Conservation (phyloP, 371 early-diverging fungal species). For the Neoconidiobolus thromboides region DNA sequence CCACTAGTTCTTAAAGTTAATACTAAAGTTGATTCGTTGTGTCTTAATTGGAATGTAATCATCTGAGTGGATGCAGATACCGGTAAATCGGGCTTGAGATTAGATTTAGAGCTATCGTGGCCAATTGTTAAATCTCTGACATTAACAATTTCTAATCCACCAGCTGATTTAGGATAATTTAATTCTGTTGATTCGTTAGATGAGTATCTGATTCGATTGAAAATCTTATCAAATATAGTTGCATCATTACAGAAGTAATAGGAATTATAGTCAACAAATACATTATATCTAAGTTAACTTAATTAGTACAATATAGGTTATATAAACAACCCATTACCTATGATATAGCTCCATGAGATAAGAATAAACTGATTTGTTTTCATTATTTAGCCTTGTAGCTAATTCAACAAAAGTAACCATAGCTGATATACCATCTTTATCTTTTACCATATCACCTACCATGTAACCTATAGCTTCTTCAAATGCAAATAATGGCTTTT, state of each 20-base stretch:
- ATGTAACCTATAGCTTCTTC: conserved; percentile 92
- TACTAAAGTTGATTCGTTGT: conserved; percentile 15
- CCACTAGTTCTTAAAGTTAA: conserved; percentile 61
- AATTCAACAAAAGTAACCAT: conserved; percentile 66
- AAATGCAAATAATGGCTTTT: conserved; percentile 59
- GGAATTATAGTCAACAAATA: conserved; percentile 64
- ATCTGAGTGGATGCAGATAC: conserved; percentile 68
- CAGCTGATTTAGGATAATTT: conserved; percentile 52
- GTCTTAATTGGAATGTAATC: conserved; percentile 61
- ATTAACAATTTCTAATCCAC: conserved; percentile 36
- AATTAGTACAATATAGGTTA: background rate
- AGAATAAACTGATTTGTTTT: conserved; percentile 32
- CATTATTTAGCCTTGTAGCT: conserved; percentile 41
- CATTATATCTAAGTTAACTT: conserved; percentile 37
- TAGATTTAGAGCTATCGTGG: conserved; percentile 46
- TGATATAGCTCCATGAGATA: conserved; percentile 54
- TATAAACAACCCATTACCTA: conserved; percentile 13
- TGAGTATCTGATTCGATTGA: conserved; percentile 51
- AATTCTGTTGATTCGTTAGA: conserved; percentile 11
- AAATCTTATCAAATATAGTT: conserved; percentile 42
- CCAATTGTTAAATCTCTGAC: conserved; percentile 81
- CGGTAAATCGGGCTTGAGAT: conserved; percentile 39
- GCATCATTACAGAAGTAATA: conserved; percentile 77
- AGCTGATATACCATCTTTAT: conserved; percentile 77
- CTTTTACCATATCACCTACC: conserved; percentile 48